Percentiles rank a stretch among this genome's conserved stretches.
These are phyloP conservation scores for Takashimella koratensis DNA, from an alignment of 1,284 basidiomycete species.

Conservation along the genomic window DNA sequence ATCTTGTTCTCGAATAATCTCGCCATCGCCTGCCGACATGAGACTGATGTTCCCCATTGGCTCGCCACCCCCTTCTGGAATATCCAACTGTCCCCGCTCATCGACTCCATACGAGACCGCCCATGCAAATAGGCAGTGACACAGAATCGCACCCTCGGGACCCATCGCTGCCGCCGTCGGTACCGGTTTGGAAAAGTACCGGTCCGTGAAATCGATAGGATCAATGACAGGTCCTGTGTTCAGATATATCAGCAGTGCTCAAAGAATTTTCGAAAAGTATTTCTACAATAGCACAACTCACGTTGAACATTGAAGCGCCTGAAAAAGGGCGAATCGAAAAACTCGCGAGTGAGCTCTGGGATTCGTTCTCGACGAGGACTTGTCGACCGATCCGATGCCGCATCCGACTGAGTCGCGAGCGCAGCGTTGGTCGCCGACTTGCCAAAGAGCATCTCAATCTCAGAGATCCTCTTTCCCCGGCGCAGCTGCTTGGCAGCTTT, in stretches of 20 bases:
- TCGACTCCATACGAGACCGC: conserved; percentile 79
- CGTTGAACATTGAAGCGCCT: conserved; percentile 73
- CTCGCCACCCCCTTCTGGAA: conserved; percentile 31
- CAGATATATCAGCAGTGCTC: not conserved
- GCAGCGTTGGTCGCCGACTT: conserved; percentile 34
- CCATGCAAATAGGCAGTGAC: conserved; percentile 68
- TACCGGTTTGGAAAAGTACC: conserved; percentile 51
- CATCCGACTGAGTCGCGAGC: conserved; percentile 22
- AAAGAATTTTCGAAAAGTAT: not conserved
- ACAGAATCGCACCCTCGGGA: conserved; percentile 50
- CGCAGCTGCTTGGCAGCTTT: conserved; percentile 80
- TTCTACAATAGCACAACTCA: conserved; percentile 47
- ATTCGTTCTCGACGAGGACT: conserved; percentile 15
- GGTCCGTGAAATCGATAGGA: conserved; percentile 65
- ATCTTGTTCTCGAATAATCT: conserved; percentile 46
- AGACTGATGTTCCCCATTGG: conserved; percentile 20
- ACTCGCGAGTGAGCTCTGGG: conserved; percentile 64
- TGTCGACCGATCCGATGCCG: conserved; percentile 10
- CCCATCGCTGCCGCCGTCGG: conserved; percentile 59
- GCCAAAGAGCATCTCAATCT: conserved; percentile 57
- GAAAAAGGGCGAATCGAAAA: conserved; percentile 79
- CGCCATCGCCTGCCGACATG: conserved; percentile 16
- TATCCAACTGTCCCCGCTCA: conserved; percentile 58
- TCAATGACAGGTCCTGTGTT: conserved; percentile 50
- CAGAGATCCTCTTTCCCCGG: conserved; percentile 75